Evolutionary conservation across 2,329 filamentous ascomycete species (phyloP).

Genomic region (Phaeosphaeriaceae sp.): DNA sequence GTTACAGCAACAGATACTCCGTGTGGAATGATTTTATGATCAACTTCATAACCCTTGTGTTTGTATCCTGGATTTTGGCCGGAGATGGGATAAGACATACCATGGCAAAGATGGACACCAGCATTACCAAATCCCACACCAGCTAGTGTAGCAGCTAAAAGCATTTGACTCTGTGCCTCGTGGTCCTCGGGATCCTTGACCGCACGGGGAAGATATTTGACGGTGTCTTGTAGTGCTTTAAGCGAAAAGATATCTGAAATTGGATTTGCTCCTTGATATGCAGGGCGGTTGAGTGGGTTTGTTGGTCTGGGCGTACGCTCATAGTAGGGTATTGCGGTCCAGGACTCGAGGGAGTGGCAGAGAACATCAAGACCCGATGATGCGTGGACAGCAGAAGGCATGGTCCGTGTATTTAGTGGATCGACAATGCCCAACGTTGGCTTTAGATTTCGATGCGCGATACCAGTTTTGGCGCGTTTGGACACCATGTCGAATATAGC

Average conservation of each 20-base stretch:
- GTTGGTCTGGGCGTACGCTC: slow-evolving; percentile 82
- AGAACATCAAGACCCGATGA: slow-evolving; percentile 92
- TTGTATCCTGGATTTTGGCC: slow-evolving; percentile 92
- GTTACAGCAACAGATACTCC: slow-evolving; percentile 95
- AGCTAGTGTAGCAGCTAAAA: slow-evolving; percentile 90
- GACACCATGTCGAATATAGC: slow-evolving; percentile 96
- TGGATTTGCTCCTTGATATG: slow-evolving; percentile 96
- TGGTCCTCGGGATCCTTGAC: slow-evolving; percentile 87
- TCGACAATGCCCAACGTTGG: slow-evolving; percentile 89
- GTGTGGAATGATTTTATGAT: slow-evolving; percentile 85
- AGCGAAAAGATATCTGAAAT: slow-evolving; percentile 98
- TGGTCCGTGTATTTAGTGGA: slow-evolving; percentile 90
- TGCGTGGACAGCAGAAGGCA: slow-evolving; percentile 93
- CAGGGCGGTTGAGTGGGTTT: slow-evolving; percentile 89
- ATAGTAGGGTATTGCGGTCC: slow-evolving; percentile 95
- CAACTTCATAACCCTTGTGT: slow-evolving; percentile 83
- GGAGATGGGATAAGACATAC: slow-evolving; percentile 98
- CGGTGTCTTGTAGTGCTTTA: slow-evolving; percentile 78
- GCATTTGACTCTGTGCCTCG: slow-evolving; percentile 94
- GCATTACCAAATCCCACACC: slow-evolving; percentile 98
- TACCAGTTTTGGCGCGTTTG: slow-evolving; percentile 91
- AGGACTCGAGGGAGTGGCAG: slow-evolving; percentile 93
- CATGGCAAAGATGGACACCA: slow-evolving; percentile 86
- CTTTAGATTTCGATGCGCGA: slow-evolving; percentile 94
- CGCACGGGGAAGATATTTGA: slow-evolving; percentile 90